Base-by-base conservation (phyloP, 176 grass and related monocot genomes). In the Paspalum vaginatum region DNA sequence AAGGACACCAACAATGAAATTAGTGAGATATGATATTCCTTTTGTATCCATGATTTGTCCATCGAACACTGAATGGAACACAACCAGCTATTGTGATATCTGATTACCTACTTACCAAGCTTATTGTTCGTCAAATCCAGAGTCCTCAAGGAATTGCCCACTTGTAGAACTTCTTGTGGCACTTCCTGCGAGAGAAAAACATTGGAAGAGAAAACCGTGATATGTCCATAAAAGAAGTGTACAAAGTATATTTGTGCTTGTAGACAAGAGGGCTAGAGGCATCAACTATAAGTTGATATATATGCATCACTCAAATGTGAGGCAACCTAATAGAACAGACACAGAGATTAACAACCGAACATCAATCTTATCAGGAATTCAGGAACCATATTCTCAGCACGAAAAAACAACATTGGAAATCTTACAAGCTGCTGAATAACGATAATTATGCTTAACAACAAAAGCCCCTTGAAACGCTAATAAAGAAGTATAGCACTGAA, bases 121-220 rank as follows among this genome's bases (percentile, higher is more conserved):
- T 87, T 98, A 79, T 98, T 98, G 82, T 98, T 98, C 64, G 96
- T 98, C 72, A 98, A 86, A 89, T 98, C 96, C 72, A 98, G 92
- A 50, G 85, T 95, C 74, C 96, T 94, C 81, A 98, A 72, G 79
- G 79, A 89, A 78, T 80, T 95, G 14, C 89, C 96, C 64, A 98
- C 90, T 76, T 91, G 79, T 61, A 95, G 63, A 87, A 98, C 79
- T 87, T 98, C 96, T 88, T 89, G 79, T 66, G 96, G 92, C 47
- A 98, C 84, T 82, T 82, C 89, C 86, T 87, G 89, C 32, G 68
- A 74, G 69, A 47, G 53, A 89, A 49, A 75, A 81, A 37, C 9
- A 50, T 5, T 54, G 3, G 67, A 49, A 72, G 75, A 71, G 79
- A 82, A 59, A 84, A 25, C 3, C 39, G 24, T 41, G 76, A 63